Percentiles rank a stretch among this genome's conserved stretches.
phyloP scores from a whole-genome alignment of 1,284 basidiomycete genomes.

The Lentinus polychrous region DNA sequence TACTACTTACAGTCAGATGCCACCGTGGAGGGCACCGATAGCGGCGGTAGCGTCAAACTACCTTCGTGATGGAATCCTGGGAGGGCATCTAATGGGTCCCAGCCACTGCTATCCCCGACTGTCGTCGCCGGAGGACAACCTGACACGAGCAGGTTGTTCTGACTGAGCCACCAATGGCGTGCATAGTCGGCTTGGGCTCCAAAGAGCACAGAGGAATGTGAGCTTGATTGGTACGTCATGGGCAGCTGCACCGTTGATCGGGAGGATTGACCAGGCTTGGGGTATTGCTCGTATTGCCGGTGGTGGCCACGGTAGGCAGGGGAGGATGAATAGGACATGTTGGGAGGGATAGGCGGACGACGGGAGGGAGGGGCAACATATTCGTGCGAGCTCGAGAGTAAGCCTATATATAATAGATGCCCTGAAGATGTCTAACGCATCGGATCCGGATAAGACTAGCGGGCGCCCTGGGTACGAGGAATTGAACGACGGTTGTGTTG shows the following conservation, averaged over 20 bases:
- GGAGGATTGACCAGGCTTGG: background rate
- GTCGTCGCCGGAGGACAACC: background rate
- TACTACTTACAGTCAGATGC: background rate
- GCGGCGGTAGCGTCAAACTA: background rate
- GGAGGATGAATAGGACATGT: constrained; percentile 2
- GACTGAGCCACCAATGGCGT: background rate
- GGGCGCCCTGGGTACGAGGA: constrained; percentile 12
- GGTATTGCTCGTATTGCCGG: background rate
- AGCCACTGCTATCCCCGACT: background rate
- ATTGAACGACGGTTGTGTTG: constrained; percentile 8
- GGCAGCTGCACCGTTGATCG: background rate
- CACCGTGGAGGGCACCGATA: background rate
- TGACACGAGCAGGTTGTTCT: background rate
- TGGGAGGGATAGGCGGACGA: background rate
- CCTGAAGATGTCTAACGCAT: background rate
- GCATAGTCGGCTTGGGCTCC: background rate
- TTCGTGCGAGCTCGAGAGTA: constrained; percentile 5
- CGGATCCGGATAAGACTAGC: constrained; percentile 16
- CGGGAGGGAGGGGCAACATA: background rate
- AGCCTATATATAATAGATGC: constrained; percentile 10
- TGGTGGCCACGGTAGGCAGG: background rate
- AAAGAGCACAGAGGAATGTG: background rate
- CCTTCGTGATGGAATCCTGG: background rate
- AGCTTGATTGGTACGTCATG: background rate
- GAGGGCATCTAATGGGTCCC: background rate